Percentiles rank a stretch among this genome's conserved stretches.
phyloP scores from a whole-genome alignment of 2,329 filamentous ascomycete species.

The Aureobasidium sp. region DNA sequence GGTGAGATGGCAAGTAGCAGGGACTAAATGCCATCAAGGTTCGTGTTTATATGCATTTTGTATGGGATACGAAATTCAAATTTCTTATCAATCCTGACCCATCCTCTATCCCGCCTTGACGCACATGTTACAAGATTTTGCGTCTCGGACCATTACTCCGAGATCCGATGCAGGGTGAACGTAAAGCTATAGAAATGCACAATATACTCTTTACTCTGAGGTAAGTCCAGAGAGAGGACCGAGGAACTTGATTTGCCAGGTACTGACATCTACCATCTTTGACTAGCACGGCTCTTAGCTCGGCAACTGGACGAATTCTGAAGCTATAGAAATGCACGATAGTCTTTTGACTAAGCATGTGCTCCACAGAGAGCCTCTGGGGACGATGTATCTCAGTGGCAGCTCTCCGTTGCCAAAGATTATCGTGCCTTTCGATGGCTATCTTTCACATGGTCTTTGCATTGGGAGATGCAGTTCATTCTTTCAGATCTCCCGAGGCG shows the following conservation, averaged over 20 bases:
- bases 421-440: background rate
- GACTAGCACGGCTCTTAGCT: background rate
- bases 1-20: constrained; percentile 75
- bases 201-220: no score
- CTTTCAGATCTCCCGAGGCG: background rate
- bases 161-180: no score
- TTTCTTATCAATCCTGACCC: background rate
- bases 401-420: background rate
- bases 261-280: no score
- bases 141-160: no score
- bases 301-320: background rate
- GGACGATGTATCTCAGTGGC: background rate
- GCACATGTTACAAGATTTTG: background rate
- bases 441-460: no score
- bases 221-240: background rate
- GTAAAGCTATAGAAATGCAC: no score
- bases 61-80: constrained; percentile 6
- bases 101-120: background rate
- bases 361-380: background rate
- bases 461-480: no score
- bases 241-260: no score
- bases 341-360: background rate
- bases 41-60: constrained; percentile 5
- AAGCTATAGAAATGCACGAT: background rate
- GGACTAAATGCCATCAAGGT: constrained; percentile 1